Conservation (phyloP, 305 asterid species). For the Withania somnifera region DNA sequence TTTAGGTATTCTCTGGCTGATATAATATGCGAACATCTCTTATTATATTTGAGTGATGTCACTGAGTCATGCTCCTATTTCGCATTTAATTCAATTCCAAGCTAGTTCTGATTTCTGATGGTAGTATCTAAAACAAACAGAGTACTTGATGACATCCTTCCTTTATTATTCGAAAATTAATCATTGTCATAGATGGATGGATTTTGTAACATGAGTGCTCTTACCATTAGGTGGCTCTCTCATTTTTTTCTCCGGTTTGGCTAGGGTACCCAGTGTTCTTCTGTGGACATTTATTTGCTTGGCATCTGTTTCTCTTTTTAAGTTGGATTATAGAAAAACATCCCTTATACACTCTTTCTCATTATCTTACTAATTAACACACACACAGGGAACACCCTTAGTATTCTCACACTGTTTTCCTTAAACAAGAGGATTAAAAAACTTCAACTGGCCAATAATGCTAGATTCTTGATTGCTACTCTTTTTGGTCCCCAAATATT, state of each 20-base stretch:
- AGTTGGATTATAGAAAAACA: conserved; percentile 12
- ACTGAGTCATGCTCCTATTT: background rate
- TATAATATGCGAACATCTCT: background rate
- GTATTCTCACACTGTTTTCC: too few species aligned
- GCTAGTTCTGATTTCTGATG: background rate
- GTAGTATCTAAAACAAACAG: too few species aligned
- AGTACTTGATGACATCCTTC: too few species aligned
- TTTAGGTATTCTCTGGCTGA: background rate
- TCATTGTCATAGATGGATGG: background rate
- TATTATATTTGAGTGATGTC: background rate
- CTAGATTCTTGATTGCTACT: too few species aligned
- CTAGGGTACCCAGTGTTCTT: background rate
- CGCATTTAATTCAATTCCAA: background rate
- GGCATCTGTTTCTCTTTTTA: conserved; percentile 15
- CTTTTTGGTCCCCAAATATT: too few species aligned
- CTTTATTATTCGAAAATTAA: background rate
- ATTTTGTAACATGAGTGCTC: background rate
- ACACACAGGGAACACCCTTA: too few species aligned
- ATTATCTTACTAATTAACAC: background rate
- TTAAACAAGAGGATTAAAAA: too few species aligned
- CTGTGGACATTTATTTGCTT: background rate
- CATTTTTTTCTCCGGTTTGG: background rate
- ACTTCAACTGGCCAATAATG: background rate
- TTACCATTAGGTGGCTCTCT: background rate
- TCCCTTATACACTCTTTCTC: background rate